A percentile compares a stretch with the other conserved stretches of the same genome.
Conservation (phyloP, 176 grass and related monocot genomes). For the Carex pumila region DNA sequence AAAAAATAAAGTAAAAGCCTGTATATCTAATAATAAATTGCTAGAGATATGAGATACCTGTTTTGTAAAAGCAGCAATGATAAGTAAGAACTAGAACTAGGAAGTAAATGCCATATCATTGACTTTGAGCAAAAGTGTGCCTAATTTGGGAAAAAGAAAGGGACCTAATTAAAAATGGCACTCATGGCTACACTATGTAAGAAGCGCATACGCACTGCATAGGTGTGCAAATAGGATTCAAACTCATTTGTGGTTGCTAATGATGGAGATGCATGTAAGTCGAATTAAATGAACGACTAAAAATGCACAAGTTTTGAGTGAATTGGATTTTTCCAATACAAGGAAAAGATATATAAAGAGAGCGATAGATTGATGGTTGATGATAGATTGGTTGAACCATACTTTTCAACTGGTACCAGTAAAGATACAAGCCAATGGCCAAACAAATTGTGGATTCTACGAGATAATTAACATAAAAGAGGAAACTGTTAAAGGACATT, state of each 20-base stretch:
- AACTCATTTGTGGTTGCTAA: constrained; percentile 11
- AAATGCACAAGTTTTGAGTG: constrained; percentile 16
- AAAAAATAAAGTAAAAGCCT: not conserved
- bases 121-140: constrained; percentile 10
- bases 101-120: constrained; percentile 20
- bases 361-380: constrained; percentile 11
- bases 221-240: not conserved
- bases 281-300: constrained; percentile 14
- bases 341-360: constrained; percentile 11
- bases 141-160: constrained; percentile 7
- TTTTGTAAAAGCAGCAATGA: constrained; percentile 7
- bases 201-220: not conserved
- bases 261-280: constrained; percentile 15
- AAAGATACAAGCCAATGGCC: not conserved
- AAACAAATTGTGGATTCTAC: not conserved
- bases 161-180: constrained; percentile 15
- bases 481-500: not conserved
- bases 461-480: not conserved
- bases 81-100: constrained; percentile 6
- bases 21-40: not conserved
- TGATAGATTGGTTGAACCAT: constrained; percentile 2
- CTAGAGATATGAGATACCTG: not conserved
- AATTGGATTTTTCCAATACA: constrained; percentile 25
- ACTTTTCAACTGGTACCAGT: not conserved
- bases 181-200: constrained; percentile 12